Evolutionary conservation across 352 stramenopile species (phyloP), one percentile per base, ranked within the genome.

Genomic region (Phytophthora melonis): DNA sequence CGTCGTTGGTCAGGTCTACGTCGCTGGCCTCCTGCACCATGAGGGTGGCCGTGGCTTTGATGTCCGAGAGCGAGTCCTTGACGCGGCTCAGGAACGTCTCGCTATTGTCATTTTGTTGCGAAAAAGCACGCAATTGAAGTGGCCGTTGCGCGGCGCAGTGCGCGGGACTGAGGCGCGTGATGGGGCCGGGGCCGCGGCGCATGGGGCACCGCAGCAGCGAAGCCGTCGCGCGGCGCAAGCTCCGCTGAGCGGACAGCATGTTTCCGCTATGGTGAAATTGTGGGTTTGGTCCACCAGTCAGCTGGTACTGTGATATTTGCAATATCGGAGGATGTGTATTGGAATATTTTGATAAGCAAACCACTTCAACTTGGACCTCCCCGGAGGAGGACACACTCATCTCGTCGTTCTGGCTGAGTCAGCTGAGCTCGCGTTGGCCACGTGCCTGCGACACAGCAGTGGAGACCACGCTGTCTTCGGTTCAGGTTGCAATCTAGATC

Each of bases 81-180:
- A 66, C 5, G 21, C 59, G 41, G 27, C 50, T 18, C 23, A 66
- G 43, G 8, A 66, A 14, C 7, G 43, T 52, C 43, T 52, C 43
- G 43, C 39, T 45, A 64, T 9, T 45, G 59, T 47, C 43, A 52
- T 63, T 63, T 63, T 63, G 21, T 25, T 41, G 36, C 23, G 39
- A 54, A 27, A 63, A 63, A 27, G 19, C 30, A 16, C 58, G 58
- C 49, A 19, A 30, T 55, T 55, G n/a, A 4, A 25, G 9, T 11
- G 49, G 18, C n/a, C 6, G 10, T 52, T 19, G 43, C 43, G 18
- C 43, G 16, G 43, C 7, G 43, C 18, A 19, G 43, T 52, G n/a
- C 43, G 43, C 43, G 43, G 43, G 43, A n/a, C n/a, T 19, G 43
- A 52, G 18, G 43, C 43, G 43, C 43, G 16, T 19, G 8, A 23